These are phyloP conservation scores for Fusarium nygamai DNA, from an alignment of 2,329 filamentous ascomycete genomes.

Conservation along the genomic window DNA sequence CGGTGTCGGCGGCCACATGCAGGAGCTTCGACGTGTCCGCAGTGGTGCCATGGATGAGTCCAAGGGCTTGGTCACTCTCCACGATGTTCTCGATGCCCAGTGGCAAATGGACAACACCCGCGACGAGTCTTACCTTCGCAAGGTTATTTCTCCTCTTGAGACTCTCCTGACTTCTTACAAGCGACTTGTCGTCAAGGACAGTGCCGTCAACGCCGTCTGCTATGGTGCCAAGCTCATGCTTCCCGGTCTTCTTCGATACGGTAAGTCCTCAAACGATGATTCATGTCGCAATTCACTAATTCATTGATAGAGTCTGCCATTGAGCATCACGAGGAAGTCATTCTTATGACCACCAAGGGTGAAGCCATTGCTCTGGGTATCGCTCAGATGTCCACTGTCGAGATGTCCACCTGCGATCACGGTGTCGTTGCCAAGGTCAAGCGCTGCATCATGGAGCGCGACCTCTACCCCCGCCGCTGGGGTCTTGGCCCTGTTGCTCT, in stretches of 20 bases:
- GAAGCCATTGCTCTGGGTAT: conserved; percentile 97
- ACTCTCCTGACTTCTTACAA: conserved; percentile 93
- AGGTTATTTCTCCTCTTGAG: conserved; percentile 92
- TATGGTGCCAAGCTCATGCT: conserved; percentile 99
- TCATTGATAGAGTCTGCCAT: conserved; percentile 77
- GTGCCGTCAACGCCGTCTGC: conserved; percentile 89
- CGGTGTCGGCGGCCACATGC: conserved; percentile 95
- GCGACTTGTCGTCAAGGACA: conserved; percentile 93
- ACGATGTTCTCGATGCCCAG: conserved; percentile 89
- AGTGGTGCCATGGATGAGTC: conserved; percentile 95
- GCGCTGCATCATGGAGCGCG: conserved; percentile 99
- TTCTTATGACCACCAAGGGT: conserved; percentile 98
- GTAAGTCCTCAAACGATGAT: conserved; percentile 58
- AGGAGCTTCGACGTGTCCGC: conserved; percentile 93
- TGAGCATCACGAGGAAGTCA: conserved; percentile 94
- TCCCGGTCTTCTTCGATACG: conserved; percentile 91
- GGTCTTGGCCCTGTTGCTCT: conserved; percentile 90
- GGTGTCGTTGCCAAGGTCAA: conserved; percentile 99
- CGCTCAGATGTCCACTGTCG: conserved; percentile 97
- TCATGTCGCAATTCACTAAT: conserved; percentile 41
- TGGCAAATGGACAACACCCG: conserved; percentile 96
- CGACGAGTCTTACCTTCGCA: conserved; percentile 91
- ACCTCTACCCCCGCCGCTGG: conserved; percentile 96
- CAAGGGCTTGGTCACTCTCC: conserved; percentile 88
- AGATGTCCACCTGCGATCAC: conserved; percentile 96